Evolutionary conservation across 1,139 yeast species (phyloP).

Genomic region (Taiozyma onychis): DNA sequence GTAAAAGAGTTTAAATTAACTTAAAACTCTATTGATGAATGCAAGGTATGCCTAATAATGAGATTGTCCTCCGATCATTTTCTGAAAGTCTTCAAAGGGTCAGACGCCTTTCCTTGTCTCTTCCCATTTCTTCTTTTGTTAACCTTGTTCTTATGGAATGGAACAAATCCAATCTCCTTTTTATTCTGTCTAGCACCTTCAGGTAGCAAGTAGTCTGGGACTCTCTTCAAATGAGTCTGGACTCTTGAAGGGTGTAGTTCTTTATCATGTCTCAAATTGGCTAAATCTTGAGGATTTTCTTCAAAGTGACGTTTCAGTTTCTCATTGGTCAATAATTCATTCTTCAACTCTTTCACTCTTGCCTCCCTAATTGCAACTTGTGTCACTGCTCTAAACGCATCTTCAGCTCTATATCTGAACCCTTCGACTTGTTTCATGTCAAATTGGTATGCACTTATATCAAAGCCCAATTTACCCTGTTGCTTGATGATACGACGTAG

Average conservation of each 20-base stretch:
- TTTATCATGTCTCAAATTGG: constrained; percentile 84
- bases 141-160: constrained; percentile 57
- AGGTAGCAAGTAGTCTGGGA: constrained; percentile 89
- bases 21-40: not conserved
- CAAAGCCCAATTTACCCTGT: constrained; percentile 70
- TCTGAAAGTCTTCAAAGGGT: constrained; percentile 66
- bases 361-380: constrained; percentile 90
- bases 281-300: constrained; percentile 95
- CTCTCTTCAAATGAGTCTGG: constrained; percentile 82
- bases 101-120: constrained; percentile 41
- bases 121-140: constrained; percentile 41
- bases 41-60: not conserved
- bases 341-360: constrained; percentile 80
- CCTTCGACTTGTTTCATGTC: constrained; percentile 93
- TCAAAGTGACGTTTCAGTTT: constrained; percentile 92
- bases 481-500: constrained; percentile 70
- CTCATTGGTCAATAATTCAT: constrained; percentile 83
- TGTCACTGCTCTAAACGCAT: constrained; percentile 94
- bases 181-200: constrained; percentile 61
- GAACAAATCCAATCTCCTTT: constrained; percentile 67
- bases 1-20: no score
- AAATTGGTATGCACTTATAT: constrained; percentile 78
- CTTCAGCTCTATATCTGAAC: constrained; percentile 94
- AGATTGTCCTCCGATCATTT: constrained; percentile 1
- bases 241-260: constrained; percentile 79